These are phyloP conservation scores for Toxicodendron radicans DNA, from an alignment of 345 rosid species.

Conservation along the genomic window DNA sequence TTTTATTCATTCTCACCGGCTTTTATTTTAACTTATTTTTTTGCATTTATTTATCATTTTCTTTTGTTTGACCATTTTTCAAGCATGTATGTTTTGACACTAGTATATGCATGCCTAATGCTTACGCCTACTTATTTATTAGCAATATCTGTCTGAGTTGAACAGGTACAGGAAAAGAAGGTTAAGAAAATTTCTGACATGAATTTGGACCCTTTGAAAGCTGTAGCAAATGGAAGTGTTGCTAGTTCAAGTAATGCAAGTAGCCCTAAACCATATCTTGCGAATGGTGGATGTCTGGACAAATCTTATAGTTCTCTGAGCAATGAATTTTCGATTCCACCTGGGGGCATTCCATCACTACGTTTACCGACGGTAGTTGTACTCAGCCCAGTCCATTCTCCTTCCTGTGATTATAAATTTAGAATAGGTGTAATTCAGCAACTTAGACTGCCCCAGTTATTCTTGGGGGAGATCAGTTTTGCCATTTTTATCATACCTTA, in stretches of 20 bases:
- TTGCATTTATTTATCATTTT: neutral
- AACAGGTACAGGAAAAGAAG: conserved; percentile 96
- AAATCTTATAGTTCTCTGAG: conserved; percentile 35
- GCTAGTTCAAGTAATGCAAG: conserved; percentile 67
- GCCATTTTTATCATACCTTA: conserved; percentile 12
- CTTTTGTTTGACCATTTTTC: neutral
- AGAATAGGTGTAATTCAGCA: neutral
- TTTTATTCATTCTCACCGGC: neutral
- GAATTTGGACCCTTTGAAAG: conserved; percentile 68
- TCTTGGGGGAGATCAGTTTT: neutral
- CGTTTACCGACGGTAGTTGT: conserved; percentile 90
- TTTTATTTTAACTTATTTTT: neutral
- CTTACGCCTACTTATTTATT: conserved; percentile 13
- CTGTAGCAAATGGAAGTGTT: conserved; percentile 66
- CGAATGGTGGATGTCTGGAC: conserved; percentile 64
- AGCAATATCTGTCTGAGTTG: conserved; percentile 24
- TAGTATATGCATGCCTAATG: conserved; percentile 1
- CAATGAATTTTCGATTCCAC: conserved; percentile 63
- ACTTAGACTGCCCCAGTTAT: conserved; percentile 5
- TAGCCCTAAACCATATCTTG: conserved; percentile 40
- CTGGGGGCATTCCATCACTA: conserved; percentile 76
- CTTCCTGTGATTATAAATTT: conserved; percentile 11
- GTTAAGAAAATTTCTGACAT: conserved; percentile 79
- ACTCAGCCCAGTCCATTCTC: conserved; percentile 19
- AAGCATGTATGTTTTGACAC: neutral